Conservation (phyloP, 495 filamentous ascomycete species). For the Daldinia loculata region DNA sequence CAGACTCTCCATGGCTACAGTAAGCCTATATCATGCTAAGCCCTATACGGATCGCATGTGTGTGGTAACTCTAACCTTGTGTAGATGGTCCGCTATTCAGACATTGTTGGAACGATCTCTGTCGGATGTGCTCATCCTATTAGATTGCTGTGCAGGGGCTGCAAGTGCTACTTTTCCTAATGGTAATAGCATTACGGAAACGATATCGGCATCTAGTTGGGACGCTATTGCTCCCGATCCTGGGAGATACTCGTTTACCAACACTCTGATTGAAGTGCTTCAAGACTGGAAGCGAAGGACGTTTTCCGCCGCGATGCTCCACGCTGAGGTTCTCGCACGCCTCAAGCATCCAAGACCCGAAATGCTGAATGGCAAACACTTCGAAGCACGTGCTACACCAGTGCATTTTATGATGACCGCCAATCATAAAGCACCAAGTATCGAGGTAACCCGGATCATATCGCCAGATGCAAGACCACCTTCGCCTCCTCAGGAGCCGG, state of each 20-base stretch:
- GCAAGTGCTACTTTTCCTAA: slow-evolving; percentile 60
- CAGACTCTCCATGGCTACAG: slow-evolving; percentile 56
- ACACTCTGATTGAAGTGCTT: slow-evolving; percentile 60
- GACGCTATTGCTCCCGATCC: slow-evolving; percentile 62
- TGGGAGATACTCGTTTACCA: slow-evolving; percentile 61
- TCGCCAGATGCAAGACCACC: slow-evolving; percentile 43
- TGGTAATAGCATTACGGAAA: slow-evolving; percentile 60
- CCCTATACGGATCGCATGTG: neutral
- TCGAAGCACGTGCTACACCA: slow-evolving; percentile 59
- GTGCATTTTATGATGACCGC: slow-evolving; percentile 64
- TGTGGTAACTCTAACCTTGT: slow-evolving; percentile 15
- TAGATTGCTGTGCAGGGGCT: slow-evolving; percentile 63
- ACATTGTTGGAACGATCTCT: slow-evolving; percentile 61
- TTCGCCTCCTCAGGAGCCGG: slow-evolving; percentile 46
- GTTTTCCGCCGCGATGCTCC: slow-evolving; percentile 62
- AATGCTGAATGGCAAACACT: slow-evolving; percentile 58
- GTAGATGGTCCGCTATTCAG: slow-evolving; percentile 62
- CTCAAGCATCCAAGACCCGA: slow-evolving; percentile 62
- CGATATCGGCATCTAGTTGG: slow-evolving; percentile 63
- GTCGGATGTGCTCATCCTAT: slow-evolving; percentile 62
- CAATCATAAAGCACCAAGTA: slow-evolving; percentile 61
- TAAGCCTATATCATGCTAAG: slow-evolving; percentile 25
- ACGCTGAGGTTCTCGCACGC: slow-evolving; percentile 60
- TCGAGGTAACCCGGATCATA: slow-evolving; percentile 54
- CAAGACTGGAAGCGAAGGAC: slow-evolving; percentile 57